Base-by-base conservation (phyloP, 305 asterid genomes). In the Ajuga reptans region DNA sequence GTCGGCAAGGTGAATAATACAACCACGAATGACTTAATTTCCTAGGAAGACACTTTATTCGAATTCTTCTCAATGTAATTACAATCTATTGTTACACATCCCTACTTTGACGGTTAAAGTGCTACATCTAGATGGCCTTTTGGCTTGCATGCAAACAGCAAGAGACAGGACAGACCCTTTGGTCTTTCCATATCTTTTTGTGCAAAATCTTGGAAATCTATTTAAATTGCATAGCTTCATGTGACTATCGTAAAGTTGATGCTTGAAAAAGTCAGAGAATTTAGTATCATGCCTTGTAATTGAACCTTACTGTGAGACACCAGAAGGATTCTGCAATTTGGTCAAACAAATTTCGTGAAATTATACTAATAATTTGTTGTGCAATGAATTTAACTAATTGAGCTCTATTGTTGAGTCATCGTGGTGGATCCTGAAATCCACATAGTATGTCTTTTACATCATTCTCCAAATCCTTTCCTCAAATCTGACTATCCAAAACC, bases 301-400 rank as follows among this genome's bases (percentile, higher is more conserved):
- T 16, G 56, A 68, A 53, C 60, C 41, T 55, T 27, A 68, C 10
- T 6, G 50, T 7, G 6, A 69, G 65, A 53, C 62, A 61, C 50
- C 34, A 43, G 15, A 60, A 58, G 65, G 50, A 27, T 55, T 9
- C 24, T 14, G 9, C 66, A 70, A 36, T 50, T 67, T 42, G 59
- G 69, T 61, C 72, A 54, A 60, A 61, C 17, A 37, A 37, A 36
- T 53, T 18, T 27, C 18, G 16, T 17, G 62, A 41, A 34, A 24
- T 17, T 15, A 34, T 14, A 51, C 21, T 6, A 18, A 34, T 37
- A 37, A 15, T 11, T 39, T 36, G 8, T 27, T 11, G 17, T 15
- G 53, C 29, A 41, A 43, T 15, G 46, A 68, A 24, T 14, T 29
- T 18, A 55, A 68, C 45, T 68, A 55, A 29, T 17, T n/a, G 1